These are phyloP conservation scores for Saccharomycopsis crataegensis DNA, from an alignment of 1,139 yeast genomes.

Conservation along the genomic window DNA sequence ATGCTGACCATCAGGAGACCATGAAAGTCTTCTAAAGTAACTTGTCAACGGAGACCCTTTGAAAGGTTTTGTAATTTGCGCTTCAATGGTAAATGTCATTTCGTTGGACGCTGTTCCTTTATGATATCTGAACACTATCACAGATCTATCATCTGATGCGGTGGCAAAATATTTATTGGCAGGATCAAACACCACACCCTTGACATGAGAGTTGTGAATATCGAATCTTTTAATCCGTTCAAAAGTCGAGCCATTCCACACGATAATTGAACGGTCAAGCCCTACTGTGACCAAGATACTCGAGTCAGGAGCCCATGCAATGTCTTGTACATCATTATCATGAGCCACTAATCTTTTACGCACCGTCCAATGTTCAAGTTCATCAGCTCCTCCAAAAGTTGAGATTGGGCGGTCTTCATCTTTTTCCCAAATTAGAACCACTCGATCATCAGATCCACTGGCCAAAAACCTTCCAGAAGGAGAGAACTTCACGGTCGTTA, in stretches of 20 bases:
- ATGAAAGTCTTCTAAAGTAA: slow-evolving; percentile 82
- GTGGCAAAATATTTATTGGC: slow-evolving; percentile 97
- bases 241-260: slow-evolving; percentile 92
- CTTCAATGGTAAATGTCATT: slow-evolving; percentile 79
- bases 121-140: slow-evolving; percentile 79
- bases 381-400: slow-evolving; percentile 48
- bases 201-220: slow-evolving; percentile 90
- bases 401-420: slow-evolving; percentile 48
- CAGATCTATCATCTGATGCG: slow-evolving; percentile 90
- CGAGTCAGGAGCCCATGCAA: slow-evolving; percentile 97
- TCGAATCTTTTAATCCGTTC: slow-evolving; percentile 85
- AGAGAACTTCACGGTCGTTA: slow-evolving; percentile 84
- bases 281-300: slow-evolving; percentile 88
- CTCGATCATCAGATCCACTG: slow-evolving; percentile 91
- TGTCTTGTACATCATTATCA: slow-evolving; percentile 94
- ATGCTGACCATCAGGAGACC: slow-evolving; percentile 98
- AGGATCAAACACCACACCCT: slow-evolving; percentile 95
- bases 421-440: slow-evolving; percentile 85
- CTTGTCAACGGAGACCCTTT: slow-evolving; percentile 85
- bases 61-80: slow-evolving; percentile 77
- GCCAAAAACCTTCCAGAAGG: slow-evolving; percentile 90
- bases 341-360: slow-evolving; percentile 88
- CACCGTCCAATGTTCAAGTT: slow-evolving; percentile 86
- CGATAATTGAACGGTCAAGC: slow-evolving; percentile 79
- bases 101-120: slow-evolving; percentile 52